These are phyloP conservation scores for Chalara sp. DNA, from an alignment of 2,329 filamentous ascomycete genomes.

Conservation along the genomic window DNA sequence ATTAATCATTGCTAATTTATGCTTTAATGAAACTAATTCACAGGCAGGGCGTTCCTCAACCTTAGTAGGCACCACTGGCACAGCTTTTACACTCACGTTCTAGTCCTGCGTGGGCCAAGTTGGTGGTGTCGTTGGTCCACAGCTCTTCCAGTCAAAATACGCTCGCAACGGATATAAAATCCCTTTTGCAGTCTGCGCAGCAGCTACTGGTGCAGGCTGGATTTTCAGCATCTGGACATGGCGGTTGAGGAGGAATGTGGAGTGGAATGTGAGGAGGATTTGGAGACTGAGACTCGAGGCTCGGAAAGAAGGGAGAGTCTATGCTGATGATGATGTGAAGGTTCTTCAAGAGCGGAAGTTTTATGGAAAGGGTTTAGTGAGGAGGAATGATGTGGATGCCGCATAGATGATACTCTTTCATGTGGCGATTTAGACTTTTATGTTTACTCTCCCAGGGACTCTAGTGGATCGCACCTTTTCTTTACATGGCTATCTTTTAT, in stretches of 20 bases:
- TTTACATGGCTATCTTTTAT: too few relatives aligned
- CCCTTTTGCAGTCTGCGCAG: constrained; percentile 31
- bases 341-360: constrained; percentile 18
- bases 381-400: background rate
- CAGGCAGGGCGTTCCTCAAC: constrained; percentile 36
- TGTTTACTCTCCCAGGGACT: too few relatives aligned
- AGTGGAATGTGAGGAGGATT: constrained; percentile 31
- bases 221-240: constrained; percentile 34
- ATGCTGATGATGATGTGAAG: constrained; percentile 25
- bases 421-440: too few relatives aligned
- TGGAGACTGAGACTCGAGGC: constrained; percentile 24
- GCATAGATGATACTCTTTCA: background rate
- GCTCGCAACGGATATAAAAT: constrained; percentile 34
- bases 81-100: constrained; percentile 37
- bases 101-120: constrained; percentile 37
- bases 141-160: constrained; percentile 36
- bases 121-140: constrained; percentile 38
- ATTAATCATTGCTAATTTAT: background rate
- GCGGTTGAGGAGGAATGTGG: constrained; percentile 35
- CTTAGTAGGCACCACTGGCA: constrained; percentile 34
- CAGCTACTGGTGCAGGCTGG: constrained; percentile 29
- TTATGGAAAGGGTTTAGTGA: constrained; percentile 9
- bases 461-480: too few relatives aligned
- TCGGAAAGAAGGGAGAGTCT: constrained; percentile 21
- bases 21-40: constrained; percentile 18